Percentiles rank a stretch among this genome's conserved stretches.
Conservation (phyloP, 768 basidiomycete species). For the Suillus subaureus region DNA sequence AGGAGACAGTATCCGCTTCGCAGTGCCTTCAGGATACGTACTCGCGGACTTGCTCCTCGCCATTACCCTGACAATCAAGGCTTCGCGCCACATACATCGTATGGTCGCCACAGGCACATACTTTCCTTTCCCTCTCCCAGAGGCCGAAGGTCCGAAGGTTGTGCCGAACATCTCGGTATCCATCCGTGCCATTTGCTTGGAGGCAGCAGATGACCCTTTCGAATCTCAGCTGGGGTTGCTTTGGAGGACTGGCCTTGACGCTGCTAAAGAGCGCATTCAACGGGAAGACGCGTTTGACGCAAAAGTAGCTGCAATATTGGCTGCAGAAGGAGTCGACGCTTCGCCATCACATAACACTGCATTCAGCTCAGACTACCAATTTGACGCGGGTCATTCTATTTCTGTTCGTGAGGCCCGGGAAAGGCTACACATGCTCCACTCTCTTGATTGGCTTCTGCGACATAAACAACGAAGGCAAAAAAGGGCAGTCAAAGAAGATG, state of each 20-base stretch:
- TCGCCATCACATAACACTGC: conserved; percentile 41
- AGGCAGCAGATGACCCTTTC: conserved; percentile 83
- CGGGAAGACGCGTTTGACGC: conserved; percentile 81
- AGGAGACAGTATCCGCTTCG: conserved; percentile 69
- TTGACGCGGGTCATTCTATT: conserved; percentile 64
- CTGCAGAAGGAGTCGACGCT: conserved; percentile 39
- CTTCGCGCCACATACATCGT: conserved; percentile 64
- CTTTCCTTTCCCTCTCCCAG: conserved; percentile 58
- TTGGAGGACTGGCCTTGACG: conserved; percentile 71
- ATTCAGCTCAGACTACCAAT: conserved; percentile 56
- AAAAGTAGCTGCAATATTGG: conserved; percentile 69
- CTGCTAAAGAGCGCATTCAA: conserved; percentile 67
- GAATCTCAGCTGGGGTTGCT: conserved; percentile 78
- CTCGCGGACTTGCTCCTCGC: conserved; percentile 79
- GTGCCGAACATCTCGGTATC: conserved; percentile 64
- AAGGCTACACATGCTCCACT: conserved; percentile 69
- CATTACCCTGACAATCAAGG: conserved; percentile 67
- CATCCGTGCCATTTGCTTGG: conserved; percentile 66
- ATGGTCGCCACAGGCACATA: conserved; percentile 58
- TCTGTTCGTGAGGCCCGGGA: conserved; percentile 70
- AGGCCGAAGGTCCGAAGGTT: conserved; percentile 69
- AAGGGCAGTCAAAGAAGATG: conserved; percentile 52
- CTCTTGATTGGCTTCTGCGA: conserved; percentile 71
- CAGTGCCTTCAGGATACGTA: conserved; percentile 78
- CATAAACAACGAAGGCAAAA: conserved; percentile 47